Percentiles rank a stretch among this genome's conserved stretches.
Evolutionary conservation across 176 grass and related monocot species (phyloP).

Genomic region (Oryza officinalis): DNA sequence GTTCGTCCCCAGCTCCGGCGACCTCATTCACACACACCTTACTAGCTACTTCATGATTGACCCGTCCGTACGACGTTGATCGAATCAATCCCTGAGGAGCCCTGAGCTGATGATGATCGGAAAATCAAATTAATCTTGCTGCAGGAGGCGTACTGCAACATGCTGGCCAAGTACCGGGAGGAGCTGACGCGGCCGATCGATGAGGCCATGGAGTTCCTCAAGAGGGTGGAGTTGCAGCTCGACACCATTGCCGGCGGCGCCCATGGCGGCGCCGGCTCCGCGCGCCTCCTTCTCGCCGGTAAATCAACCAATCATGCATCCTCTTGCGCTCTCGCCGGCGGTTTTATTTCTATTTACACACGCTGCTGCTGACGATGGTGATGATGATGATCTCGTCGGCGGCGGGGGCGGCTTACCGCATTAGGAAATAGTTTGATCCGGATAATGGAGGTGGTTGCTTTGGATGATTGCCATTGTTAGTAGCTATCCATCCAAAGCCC

Average conservation of each 20-base stretch:
- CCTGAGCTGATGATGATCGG: not conserved
- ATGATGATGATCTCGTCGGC: too few species aligned
- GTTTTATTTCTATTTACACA: not conserved
- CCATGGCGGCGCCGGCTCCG: constrained; percentile 7
- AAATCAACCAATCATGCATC: not conserved
- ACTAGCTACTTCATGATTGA: not conserved
- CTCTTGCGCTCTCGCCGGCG: not conserved
- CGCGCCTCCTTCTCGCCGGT: constrained; percentile 51
- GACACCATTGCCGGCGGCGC: constrained; percentile 58
- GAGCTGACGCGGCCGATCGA: constrained; percentile 79
- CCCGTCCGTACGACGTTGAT: not conserved
- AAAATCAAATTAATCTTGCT: not conserved
- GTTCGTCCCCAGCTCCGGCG: constrained; percentile 34
- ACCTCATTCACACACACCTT: too few species aligned
- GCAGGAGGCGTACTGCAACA: constrained; percentile 88
- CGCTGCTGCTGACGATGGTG: too few species aligned
- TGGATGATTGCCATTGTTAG: constrained; percentile 49
- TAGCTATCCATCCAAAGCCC: not conserved
- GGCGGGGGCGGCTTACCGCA: constrained; percentile 34
- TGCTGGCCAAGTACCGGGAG: constrained; percentile 82
- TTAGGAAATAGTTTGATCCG: constrained; percentile 37
- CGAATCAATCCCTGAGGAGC: too few species aligned
- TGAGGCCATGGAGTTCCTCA: constrained; percentile 84
- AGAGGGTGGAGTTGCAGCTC: constrained; percentile 73
- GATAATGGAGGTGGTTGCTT: constrained; percentile 34